Base-by-base conservation (phyloP, 257 asterid species). In the Rauvolfia tetraphylla region DNA sequence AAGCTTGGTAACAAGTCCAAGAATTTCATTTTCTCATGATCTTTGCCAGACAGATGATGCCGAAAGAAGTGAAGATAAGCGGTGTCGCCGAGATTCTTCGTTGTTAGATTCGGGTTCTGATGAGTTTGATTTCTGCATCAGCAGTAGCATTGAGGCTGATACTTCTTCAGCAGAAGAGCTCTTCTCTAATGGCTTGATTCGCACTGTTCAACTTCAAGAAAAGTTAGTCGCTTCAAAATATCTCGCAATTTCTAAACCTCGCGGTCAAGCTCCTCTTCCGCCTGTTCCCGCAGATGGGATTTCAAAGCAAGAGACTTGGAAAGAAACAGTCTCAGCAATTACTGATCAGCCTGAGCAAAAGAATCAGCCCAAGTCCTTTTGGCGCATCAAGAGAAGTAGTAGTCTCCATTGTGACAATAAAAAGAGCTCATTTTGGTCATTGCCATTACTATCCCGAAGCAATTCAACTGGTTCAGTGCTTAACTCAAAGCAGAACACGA, bases 401-500 rank as follows among this genome's bases (percentile, higher is more conserved):
- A 86, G 90, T 73, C 81, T 86, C 73, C 88, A 86, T 44, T 81
- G 84, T 68, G 87, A 76, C 48, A 77, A 83, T 27, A 76, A 82
- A 71, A 84, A 76, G 77, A 82, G 84, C 38, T 84, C 90, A 2
- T 82, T 86, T 82, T 86, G 90, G 88, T 80, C 88, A 70, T 70
- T 85, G 12, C 87, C 87, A 2, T 71, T 78, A 34, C 68, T 86
- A 23, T 76, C 90, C 5, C 79, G 90, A 14, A 84, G 90, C 76
- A 84, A 86, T 44, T 86, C 90, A 33, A 86, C 90, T 38, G 90
- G 90, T 27, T 86, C 88, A 38, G 83, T 78, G 5, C 76, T 78
- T 17, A 84, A 75, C 76, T 48, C 76, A 15, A 81, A 84, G 46
- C 68, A 66, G 53, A 53, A 34, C 0, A 44, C 17, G 25, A 75